A percentile compares a stretch with the other conserved stretches of the same genome.
phyloP scores from a whole-genome alignment of 164 flowering plant genomes.

The Dillenia suffruticosa region DNA sequence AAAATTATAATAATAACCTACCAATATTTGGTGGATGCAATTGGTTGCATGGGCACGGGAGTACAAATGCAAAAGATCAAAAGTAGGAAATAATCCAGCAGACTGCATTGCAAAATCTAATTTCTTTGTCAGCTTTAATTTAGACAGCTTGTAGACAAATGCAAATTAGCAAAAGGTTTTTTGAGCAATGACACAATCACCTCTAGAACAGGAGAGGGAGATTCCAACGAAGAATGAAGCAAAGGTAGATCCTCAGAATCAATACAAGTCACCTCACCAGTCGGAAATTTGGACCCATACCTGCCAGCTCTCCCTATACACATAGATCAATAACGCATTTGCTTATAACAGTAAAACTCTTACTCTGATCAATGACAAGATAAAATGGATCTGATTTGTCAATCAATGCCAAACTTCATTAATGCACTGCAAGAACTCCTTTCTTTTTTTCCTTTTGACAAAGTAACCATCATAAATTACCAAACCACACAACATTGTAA shows the following conservation, averaged over 20 bases:
- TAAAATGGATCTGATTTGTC: no score
- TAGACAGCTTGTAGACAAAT: not conserved
- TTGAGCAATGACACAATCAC: conserved; percentile 24
- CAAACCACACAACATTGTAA: no score
- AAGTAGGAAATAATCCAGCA: conserved; percentile 89
- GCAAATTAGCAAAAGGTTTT: not conserved
- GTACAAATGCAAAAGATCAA: conserved; percentile 71
- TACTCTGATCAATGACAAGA: no score
- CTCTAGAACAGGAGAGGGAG: conserved; percentile 82
- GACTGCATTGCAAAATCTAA: conserved; percentile 39
- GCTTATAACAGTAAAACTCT: not conserved
- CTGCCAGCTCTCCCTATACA: conserved; percentile 94
- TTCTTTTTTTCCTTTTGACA: no score
- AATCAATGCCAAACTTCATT: no score
- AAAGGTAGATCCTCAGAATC: conserved; percentile 65
- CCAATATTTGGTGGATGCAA: conserved; percentile 65
- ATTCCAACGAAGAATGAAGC: conserved; percentile 68
- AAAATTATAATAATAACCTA: conserved; percentile 17
- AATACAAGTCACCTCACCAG: conserved; percentile 91
- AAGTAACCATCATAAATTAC: no score
- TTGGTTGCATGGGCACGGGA: conserved; percentile 57
- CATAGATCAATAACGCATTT: conserved; percentile 5
- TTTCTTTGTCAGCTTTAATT: no score
- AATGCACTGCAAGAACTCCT: no score
- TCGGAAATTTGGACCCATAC: conserved; percentile 84